A percentile compares a stretch with the other conserved stretches of the same genome.
Evolutionary conservation across 2,329 filamentous ascomycete genomes (phyloP).

Genomic region (Blastomyces emzantsi): DNA sequence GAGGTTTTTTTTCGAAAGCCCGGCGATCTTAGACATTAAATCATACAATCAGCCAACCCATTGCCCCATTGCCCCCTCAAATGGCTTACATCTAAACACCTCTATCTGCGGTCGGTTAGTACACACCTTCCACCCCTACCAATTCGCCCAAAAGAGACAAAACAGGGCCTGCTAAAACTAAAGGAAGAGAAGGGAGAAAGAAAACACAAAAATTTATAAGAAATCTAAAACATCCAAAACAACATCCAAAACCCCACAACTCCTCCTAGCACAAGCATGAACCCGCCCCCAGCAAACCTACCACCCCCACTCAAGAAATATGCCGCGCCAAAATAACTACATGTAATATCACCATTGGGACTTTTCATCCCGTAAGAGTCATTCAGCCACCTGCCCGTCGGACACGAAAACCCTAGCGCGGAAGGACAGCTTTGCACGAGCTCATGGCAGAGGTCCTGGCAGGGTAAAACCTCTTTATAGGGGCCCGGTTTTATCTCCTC

Average conservation of each 20-base stretch:
- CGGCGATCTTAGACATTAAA: neutral
- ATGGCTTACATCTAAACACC: neutral
- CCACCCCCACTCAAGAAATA: constrained; percentile 40
- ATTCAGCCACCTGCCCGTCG: constrained; percentile 43
- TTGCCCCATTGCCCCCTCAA: too few relatives aligned
- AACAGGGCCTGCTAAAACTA: neutral
- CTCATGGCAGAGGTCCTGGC: constrained; percentile 76
- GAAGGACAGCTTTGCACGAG: constrained; percentile 80
- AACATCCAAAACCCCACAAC: constrained; percentile 10
- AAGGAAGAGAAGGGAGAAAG: neutral
- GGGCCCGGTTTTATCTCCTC: constrained; percentile 65
- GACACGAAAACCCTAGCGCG: constrained; percentile 66
- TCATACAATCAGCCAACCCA: neutral
- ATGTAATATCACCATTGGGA: constrained; percentile 38
- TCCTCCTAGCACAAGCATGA: neutral
- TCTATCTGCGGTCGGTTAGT: neutral
- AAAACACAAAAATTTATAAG: neutral
- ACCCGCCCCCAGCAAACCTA: constrained; percentile 9
- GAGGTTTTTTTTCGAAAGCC: neutral
- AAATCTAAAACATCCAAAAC: constrained; percentile 12
- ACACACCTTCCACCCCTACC: neutral
- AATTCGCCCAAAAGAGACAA: neutral
- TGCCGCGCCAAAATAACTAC: constrained; percentile 55
- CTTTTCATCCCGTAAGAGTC: constrained; percentile 43
- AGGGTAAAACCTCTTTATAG: constrained; percentile 88